Evolutionary conservation across 2,329 filamentous ascomycete genomes (phyloP), one percentile per base, ranked within the genome.

Genomic region (Pseudopithomyces maydicus): DNA sequence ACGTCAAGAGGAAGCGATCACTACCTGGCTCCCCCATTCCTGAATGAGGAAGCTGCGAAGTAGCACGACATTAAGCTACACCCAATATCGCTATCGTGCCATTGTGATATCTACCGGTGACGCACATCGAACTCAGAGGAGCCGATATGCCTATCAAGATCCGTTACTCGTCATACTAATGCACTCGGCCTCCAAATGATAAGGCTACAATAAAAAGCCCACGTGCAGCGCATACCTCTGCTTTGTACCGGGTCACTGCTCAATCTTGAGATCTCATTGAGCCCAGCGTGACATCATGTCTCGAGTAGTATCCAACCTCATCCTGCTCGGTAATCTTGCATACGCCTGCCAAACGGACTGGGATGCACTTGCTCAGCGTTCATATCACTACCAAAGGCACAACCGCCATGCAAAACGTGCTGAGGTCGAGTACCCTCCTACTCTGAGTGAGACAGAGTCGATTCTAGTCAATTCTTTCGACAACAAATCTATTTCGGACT

Each of bases 391-490:
- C 47, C 33, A 42, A 17, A 26, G 36, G 15, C 55, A 55, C 38
- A 59, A 58, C 35, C 45, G 42, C 23, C 62, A 56, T 42, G 54
- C 57, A 6, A 65, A 65, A 59, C 63, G 63, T 32, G 42, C 58
- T n/a, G 45, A 50, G 32, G 56, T 62, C 23, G 52, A 54, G 11
- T 68, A 65, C 35, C 64, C 65, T 11, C 65, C 65, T 11, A 29
- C 33, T 1, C 56, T 72, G 6, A 61, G 62, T 7, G 61, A 63
- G 14, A 52, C 61, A 14, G 71, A 74, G 51, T 58, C 63, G 2
- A 62, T 71, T 26, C 60, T 74, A 19, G 58, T 71, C 44, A 70
- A 69, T 42, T 72, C 69, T 11, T 73, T 74, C 59, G 69, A 72
- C 56, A 71, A 68, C 56, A 68, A 57, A 20, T 68, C 67, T 23